Evolutionary conservation across 192 early-diverging fungal genomes (phyloP), one percentile per base, ranked within the genome.

Genomic region (Backusella tuberculispora): DNA sequence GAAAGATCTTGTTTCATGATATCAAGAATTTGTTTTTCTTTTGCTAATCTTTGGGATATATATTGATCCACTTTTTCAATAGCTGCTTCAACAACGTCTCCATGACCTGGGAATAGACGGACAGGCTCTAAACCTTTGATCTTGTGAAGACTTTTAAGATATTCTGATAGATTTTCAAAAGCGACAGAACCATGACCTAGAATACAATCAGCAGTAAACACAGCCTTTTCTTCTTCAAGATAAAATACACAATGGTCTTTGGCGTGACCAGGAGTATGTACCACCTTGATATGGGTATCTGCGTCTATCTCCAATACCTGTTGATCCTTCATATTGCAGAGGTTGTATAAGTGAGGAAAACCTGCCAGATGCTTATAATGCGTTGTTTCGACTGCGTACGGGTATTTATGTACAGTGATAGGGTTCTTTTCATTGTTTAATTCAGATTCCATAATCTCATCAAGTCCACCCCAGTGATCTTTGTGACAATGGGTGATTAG

Each of bases 171-270:
- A 50, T 94, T 85, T 21, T 91, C 83, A 80, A 96, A 95, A 15
- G 91, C 85, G 12, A 93, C 89, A 6, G 88, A 89, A 3, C 96
- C 96, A 63, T 94, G 89, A 0, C 96, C 96, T 71, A 97, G 82
- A 1, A 97, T 84, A 69, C 89, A 90, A 78, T 97, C 96, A 0
- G 92, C 96, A 1, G 92, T 88, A 41, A 96, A 90, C 13, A 97
- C 71, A 1, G 85, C 85, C 5, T 85, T 76, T 43, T 94, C 93
- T 72, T 90, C 88, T 47, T 85, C 80, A 13, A 95, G 78, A 19
- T 78, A 85, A 71, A 96, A 91, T n/a, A 86, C 80, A 68, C 89
- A 85, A 75, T 97, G 96, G 69, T 97, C 95, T 15, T 83, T 70
- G 0, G 88, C 86, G 70, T 97, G 96, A 6, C 96, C 96, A 0